These are phyloP conservation scores for Candida verbasci DNA, from an alignment of 805 yeast genomes.

Conservation along the genomic window DNA sequence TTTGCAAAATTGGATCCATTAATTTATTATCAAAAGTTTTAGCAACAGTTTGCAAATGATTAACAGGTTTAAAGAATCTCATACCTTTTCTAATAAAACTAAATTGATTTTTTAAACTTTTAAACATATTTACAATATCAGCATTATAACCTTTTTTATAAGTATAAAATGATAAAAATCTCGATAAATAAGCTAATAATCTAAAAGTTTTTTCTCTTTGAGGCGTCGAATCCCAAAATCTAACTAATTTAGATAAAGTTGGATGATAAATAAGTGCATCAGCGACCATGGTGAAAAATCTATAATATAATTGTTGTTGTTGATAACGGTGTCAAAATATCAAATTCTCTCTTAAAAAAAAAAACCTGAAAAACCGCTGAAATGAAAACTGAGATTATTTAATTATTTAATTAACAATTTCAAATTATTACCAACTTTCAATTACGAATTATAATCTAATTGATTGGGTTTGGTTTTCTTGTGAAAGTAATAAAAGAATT, in stretches of 20 bases:
- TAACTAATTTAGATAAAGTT: constrained; percentile 53
- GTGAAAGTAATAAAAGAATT: no score
- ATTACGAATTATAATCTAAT: no score
- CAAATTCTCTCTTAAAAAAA: no score
- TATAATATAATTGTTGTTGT: not conserved
- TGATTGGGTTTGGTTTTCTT: no score
- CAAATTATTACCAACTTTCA: no score
- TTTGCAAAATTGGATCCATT: constrained; percentile 53
- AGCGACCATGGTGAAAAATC: constrained; percentile 46
- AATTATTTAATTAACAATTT: no score
- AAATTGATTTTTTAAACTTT: constrained; percentile 56
- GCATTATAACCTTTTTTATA: constrained; percentile 51
- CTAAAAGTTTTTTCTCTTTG: constrained; percentile 83
- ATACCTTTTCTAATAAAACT: constrained; percentile 75
- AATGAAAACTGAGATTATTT: no score
- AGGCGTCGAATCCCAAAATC: constrained; percentile 59
- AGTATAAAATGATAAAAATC: constrained; percentile 64
- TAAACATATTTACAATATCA: constrained; percentile 45
- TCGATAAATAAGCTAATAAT: constrained; percentile 71
- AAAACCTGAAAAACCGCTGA: no score
- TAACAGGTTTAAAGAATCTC: constrained; percentile 78
- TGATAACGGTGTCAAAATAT: no score
- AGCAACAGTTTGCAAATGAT: constrained; percentile 65
- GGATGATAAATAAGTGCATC: constrained; percentile 76
- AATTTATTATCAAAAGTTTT: constrained; percentile 67